Evolutionary conservation across 306 rosid genomes (phyloP), one percentile per base, ranked within the genome.

Genomic region (Crotalaria pallida): DNA sequence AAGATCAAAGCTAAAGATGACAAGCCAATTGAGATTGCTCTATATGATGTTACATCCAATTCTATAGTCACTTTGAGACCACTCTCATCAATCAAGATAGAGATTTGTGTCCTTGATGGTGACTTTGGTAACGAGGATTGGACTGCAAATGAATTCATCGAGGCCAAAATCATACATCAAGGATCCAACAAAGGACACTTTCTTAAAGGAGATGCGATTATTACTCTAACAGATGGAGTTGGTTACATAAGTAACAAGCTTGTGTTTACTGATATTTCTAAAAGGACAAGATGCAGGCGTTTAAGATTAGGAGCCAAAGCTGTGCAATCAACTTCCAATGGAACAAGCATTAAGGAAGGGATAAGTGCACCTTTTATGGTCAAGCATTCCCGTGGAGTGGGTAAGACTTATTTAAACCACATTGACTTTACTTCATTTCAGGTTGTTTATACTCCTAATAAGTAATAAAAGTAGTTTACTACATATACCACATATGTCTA

Each of bases 61-160:
- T 8, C 34, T 33, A 1, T 24, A 2, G 82, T 85, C 55, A 10
- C 0, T 4, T 55, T 3, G 5, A 51, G 65, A 49, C 78, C 84
- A 34, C 70, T 49, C 7, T 31, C 36, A 4, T 31, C 8, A 0
- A 1, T 75, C 10, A 80, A 29, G 82, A 36, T 84, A 19, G 61
- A 67, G 67, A 11, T 90, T 3, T 75, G 73, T 8, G 77, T 76
- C 11, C 70, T 90, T 8, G 5, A 69, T 3, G 89, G 87, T 3
- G 89, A 66, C 10, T 83, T 85, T 16, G 83, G 64, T 7, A 49
- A 43, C 4, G 83, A 85, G 21, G 83, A 87, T 43, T 85, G 93
- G 90, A 81, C 67, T 0, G 50, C 81, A n/a, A 27, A 38, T 6
- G 83, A 90, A 9, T 87, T 90, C 67, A 59, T n/a, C n/a, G n/a